A percentile compares a stretch with the other conserved stretches of the same genome.
Conservation (phyloP, 441 rosid species). For the Metrosideros polymorpha region DNA sequence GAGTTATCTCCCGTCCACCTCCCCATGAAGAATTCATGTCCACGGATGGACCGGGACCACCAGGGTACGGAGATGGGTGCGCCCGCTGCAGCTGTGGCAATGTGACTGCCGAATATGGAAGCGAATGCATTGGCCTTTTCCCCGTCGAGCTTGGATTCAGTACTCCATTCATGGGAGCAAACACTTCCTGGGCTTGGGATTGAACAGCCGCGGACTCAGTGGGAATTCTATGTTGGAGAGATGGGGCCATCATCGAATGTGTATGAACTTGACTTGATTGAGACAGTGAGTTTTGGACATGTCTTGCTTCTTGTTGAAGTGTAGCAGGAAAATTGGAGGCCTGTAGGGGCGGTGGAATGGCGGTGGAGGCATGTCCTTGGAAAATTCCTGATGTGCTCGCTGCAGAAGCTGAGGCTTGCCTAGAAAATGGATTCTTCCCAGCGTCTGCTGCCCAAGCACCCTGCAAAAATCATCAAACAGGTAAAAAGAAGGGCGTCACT, state of each 20-base stretch:
- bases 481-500: not conserved
- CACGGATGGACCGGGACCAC: not conserved
- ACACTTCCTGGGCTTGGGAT: not conserved
- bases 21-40: not conserved
- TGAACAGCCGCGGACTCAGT: not conserved
- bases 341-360: not conserved
- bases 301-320: not conserved
- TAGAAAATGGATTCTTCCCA: slow-evolving; percentile 62
- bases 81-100: not conserved
- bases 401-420: slow-evolving; percentile 17
- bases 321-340: not conserved
- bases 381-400: not conserved
- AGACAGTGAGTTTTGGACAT: not conserved
- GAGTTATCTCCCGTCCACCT: not conserved
- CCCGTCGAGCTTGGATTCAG: not conserved
- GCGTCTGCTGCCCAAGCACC: slow-evolving; percentile 58
- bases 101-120: not conserved
- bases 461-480: slow-evolving; percentile 36
- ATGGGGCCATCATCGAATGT: not conserved
- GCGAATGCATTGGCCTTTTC: not conserved
- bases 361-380: not conserved
- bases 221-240: not conserved
- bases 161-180: not conserved
- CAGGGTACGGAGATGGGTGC: not conserved
- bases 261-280: not conserved